Base-by-base conservation (phyloP, 2,329 filamentous ascomycete genomes). In the Penicillium sp. region DNA sequence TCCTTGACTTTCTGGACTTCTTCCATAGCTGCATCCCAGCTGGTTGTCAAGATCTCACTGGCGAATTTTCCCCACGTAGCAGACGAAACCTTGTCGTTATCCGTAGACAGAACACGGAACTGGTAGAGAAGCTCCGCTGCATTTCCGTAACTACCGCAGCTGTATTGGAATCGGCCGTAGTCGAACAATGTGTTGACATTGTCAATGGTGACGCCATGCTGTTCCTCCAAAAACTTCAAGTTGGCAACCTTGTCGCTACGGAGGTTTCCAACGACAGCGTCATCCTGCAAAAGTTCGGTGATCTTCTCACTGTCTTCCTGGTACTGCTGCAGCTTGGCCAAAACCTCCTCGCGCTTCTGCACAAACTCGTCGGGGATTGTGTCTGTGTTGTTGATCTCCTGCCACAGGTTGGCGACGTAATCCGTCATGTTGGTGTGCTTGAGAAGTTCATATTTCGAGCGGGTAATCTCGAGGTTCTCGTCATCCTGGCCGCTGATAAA, bases 401-500 rank as follows among this genome's bases (percentile, higher is more conserved):
- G 89, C 81, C 96, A 91, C 64, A 99, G 80, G 69, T 88, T 89
- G 70, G 92, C 92, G 55, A 97, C 90, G 74, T 96, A 99, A 77
- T 99, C 94, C 68, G 89, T 94, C 94, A 99, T 99, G 82, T 97
- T 97, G 69, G 94, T 97, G 74, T 91, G 87, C 80, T 96, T 93
- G 65, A 99, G 85, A 58, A 99, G 86, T 77, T 93, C 88, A 75
- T 93, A 96, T 77, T 96, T 96, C 67, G 91, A 86, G 71, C 89
- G 85, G 62, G 88, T 87, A 67, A 96, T 87, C 73, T 92, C 87
- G 67, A 82, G 83, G 65, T 85, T 83, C 69, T 91, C 89, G 73
- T 91, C 87, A 64, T 96, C 88, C 74, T 90, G 86, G 71, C 88
- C 86, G 69, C 87, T 87, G 68, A 89, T 83, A 77, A 96, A 97